Evolutionary conservation across 1,139 yeast species (phyloP).

Genomic region (Suhomyces coccinellae): DNA sequence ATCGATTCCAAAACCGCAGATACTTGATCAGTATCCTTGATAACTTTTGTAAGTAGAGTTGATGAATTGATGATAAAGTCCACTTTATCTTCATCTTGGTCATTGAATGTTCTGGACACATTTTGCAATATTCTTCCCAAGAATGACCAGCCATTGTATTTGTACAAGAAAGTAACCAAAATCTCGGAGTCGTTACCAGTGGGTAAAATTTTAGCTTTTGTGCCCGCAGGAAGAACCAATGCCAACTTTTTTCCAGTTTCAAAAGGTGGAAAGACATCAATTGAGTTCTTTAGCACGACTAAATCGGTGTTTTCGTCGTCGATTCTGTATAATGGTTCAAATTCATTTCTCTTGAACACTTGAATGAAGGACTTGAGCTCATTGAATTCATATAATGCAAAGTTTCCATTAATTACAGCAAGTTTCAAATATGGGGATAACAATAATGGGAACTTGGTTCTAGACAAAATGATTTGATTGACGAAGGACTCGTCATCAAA

Average conservation of each 20-base stretch:
- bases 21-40: constrained; percentile 42
- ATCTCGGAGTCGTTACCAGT: constrained; percentile 42
- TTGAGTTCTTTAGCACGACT: constrained; percentile 39
- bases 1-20: constrained; percentile 52
- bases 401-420: constrained; percentile 61
- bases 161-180: constrained; percentile 68
- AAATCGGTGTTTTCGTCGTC: constrained; percentile 56
- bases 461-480: constrained; percentile 56
- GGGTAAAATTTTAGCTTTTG: constrained; percentile 70
- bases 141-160: constrained; percentile 84
- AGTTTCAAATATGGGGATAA: constrained; percentile 62
- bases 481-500: constrained; percentile 57
- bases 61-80: constrained; percentile 50
- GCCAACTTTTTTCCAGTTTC: constrained; percentile 48
- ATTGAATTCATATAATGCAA: constrained; percentile 64
- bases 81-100: constrained; percentile 35
- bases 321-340: constrained; percentile 41
- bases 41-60: constrained; percentile 50
- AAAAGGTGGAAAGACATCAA: constrained; percentile 53
- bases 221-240: constrained; percentile 48
- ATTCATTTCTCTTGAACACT: constrained; percentile 36
- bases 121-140: constrained; percentile 77
- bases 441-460: constrained; percentile 76
- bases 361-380: constrained; percentile 62
- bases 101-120: constrained; percentile 43